A percentile compares a stretch with the other conserved stretches of the same genome.
Conservation (phyloP, 257 asterid species). For the Oldenlandia corymbosa region DNA sequence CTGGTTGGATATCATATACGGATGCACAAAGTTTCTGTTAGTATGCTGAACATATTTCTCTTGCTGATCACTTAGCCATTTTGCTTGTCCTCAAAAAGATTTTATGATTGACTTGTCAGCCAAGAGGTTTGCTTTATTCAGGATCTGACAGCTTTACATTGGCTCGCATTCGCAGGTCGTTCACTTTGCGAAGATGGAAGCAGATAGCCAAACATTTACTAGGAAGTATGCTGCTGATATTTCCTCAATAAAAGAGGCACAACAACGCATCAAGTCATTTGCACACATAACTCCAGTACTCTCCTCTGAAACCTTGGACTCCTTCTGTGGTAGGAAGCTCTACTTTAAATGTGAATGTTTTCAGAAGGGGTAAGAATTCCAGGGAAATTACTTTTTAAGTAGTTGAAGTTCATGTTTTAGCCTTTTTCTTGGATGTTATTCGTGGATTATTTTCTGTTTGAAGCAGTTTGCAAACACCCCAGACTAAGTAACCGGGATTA, state of each 20-base stretch:
- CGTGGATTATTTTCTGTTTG: not conserved
- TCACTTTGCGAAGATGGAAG: constrained; percentile 44
- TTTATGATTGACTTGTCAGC: too few species aligned
- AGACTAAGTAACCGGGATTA: not conserved
- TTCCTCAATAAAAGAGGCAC: constrained; percentile 67
- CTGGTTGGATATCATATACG: not conserved
- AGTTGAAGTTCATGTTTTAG: not conserved
- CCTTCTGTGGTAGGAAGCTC: constrained; percentile 62
- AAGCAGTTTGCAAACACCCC: not conserved
- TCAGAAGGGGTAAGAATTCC: constrained; percentile 80
- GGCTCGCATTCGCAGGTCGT: constrained; percentile 1
- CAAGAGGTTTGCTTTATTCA: too few species aligned
- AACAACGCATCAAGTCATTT: constrained; percentile 44
- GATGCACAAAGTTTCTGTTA: too few species aligned
- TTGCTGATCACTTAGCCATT: not conserved
- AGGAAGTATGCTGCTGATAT: constrained; percentile 72
- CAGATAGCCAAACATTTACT: constrained; percentile 24
- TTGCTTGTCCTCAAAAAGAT: too few species aligned
- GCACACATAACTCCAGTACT: constrained; percentile 68
- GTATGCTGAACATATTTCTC: not conserved
- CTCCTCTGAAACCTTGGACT: constrained; percentile 60
- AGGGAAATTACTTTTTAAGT: not conserved
- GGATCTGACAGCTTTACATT: not conserved
- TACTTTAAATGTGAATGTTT: constrained; percentile 87
- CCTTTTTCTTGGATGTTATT: not conserved